Base-by-base conservation (phyloP, 495 filamentous ascomycete genomes). In the Xylaria palmicola region DNA sequence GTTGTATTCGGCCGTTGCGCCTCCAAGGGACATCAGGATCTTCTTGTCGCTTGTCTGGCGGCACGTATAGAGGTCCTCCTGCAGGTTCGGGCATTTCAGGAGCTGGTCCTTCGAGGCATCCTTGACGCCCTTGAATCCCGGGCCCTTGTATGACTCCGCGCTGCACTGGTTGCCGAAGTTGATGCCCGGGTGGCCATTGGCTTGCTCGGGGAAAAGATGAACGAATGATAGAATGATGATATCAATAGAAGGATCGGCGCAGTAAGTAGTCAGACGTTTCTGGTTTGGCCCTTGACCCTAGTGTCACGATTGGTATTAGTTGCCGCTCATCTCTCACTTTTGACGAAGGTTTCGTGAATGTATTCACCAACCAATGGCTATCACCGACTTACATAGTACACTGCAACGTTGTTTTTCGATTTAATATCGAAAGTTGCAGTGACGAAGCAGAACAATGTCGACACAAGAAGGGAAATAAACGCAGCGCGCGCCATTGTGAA, bases 151-250 rank as follows among this genome's bases (percentile, higher is more conserved):
- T 1, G 65, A 52, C 5, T 66, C 63, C 20, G 70, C 71, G 62
- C 81, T 81, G 68, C 88, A 88, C 47, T 85, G 79, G 67, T 90
- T 88, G 10, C 84, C 87, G 69, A 88, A 88, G 71, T 89, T 87
- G 34, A 79, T 80, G 4, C 79, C 83, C 8, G 86, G 85, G 57
- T 79, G 84, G 22, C 81, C 82, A 44, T 77, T 72, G 8, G 65
- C 72, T 51, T 84, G 78, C 15, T 80, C 73, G 0, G 89, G 88
- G 65, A 89, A 91, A 5, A 74, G 57, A 61, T 88, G 81, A 36
- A 90, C 75, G 68, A 91, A 92, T 0, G 76, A 86, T 29, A 91
- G 62, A 48, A 83, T 82, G 66, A 92, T 86, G 47, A 92, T 84
- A 64, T 91, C 89, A 56, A 88, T 75, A 9, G 71, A 75, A 0